phyloP scores from a whole-genome alignment of 306 rosid genomes.

The Corylus americana region DNA sequence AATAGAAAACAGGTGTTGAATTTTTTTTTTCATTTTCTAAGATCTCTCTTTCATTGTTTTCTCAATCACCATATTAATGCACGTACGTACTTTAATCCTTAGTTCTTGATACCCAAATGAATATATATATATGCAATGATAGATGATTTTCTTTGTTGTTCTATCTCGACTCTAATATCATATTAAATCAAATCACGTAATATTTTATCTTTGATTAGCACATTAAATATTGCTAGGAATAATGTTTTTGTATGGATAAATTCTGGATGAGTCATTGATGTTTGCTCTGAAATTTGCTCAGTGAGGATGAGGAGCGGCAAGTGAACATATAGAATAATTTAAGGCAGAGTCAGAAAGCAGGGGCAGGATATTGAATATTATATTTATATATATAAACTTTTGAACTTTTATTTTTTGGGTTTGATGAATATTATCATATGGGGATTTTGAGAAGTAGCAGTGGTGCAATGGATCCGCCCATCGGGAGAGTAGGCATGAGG shows the following conservation, averaged over 20 bases:
- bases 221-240: background rate
- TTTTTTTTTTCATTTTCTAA: background rate
- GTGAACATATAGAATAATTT: background rate
- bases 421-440: too few relatives aligned
- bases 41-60: background rate
- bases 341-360: background rate
- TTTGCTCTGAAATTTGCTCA: background rate
- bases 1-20: slow-evolving; percentile 65
- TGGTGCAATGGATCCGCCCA: too few relatives aligned
- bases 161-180: background rate
- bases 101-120: background rate
- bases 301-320: background rate
- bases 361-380: background rate
- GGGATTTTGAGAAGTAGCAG: too few relatives aligned
- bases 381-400: background rate
- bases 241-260: background rate
- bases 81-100: background rate
- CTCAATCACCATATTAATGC: background rate
- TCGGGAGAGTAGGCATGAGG: too few relatives aligned
- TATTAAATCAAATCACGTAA: background rate
- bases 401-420: background rate
- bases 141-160: background rate
- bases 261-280: background rate
- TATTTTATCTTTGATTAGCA: background rate
- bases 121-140: background rate